These are phyloP conservation scores for Myxozyma melibiosi DNA, from an alignment of 805 yeast genomes.

Conservation along the genomic window DNA sequence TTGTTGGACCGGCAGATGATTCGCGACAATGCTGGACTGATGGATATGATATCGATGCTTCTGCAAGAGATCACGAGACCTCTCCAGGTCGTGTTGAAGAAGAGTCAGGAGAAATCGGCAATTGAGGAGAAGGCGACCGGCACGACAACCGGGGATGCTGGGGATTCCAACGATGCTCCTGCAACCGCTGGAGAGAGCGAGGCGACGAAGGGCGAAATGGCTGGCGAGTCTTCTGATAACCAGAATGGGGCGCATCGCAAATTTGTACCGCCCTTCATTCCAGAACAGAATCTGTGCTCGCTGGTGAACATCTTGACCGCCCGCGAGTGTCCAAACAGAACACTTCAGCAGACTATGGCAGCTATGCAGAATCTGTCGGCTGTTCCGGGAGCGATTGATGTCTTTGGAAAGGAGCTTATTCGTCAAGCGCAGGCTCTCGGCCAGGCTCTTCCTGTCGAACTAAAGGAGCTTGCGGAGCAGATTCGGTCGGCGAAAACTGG, in stretches of 20 bases:
- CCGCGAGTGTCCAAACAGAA: constrained; percentile 81
- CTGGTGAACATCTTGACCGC: constrained; percentile 70
- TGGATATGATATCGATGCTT: constrained; percentile 75
- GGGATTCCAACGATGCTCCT: neutral
- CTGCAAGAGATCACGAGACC: constrained; percentile 79
- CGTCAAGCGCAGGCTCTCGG: constrained; percentile 65
- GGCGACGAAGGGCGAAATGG: neutral
- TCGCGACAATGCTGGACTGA: constrained; percentile 68
- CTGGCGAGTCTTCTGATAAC: constrained; percentile 3
- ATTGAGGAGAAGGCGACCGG: neutral
- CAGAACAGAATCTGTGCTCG: constrained; percentile 60
- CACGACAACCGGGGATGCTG: neutral
- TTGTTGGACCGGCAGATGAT: constrained; percentile 66
- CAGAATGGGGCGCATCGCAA: constrained; percentile 11
- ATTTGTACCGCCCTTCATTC: constrained; percentile 61
- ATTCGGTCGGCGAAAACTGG: constrained; percentile 46
- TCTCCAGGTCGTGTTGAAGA: constrained; percentile 55
- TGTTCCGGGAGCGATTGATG: constrained; percentile 60
- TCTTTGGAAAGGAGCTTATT: constrained; percentile 69
- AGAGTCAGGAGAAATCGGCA: constrained; percentile 19
- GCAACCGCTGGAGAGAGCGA: neutral
- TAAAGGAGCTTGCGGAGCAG: constrained; percentile 53
- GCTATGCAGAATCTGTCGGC: constrained; percentile 75
- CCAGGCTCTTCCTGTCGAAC: constrained; percentile 54
- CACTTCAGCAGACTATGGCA: constrained; percentile 80